Conservation (phyloP, 495 filamentous ascomycete species). For the Cenococcum geophilum region DNA sequence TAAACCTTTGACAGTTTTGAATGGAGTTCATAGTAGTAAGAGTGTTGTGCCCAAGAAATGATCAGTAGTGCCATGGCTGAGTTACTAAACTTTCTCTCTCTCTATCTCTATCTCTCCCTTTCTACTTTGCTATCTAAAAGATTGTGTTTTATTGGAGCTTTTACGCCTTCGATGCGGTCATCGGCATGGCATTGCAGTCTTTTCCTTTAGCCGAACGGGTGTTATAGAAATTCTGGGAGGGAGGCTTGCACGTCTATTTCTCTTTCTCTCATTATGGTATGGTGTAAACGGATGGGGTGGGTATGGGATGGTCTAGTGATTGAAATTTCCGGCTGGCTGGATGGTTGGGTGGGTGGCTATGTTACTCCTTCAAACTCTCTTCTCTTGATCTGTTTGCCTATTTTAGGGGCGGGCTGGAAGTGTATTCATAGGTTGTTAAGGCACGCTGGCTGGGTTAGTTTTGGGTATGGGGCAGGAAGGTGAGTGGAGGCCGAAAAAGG, state of each 20-base stretch:
- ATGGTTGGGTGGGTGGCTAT: background rate
- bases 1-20: constrained; percentile 3
- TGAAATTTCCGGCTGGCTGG: constrained; percentile 5
- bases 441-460: background rate
- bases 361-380: constrained; percentile 1
- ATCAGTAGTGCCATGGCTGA: background rate
- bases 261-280: background rate
- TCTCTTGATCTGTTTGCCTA: background rate
- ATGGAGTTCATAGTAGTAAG: no score
- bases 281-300: background rate
- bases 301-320: background rate
- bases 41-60: no score
- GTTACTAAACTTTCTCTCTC: constrained; percentile 12
- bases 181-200: constrained; percentile 4
- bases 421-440: background rate
- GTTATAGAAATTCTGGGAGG: background rate
- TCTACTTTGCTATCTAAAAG: background rate
- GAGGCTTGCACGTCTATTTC: constrained; percentile 1
- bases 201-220: background rate
- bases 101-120: constrained; percentile 19
- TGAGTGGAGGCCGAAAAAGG: background rate
- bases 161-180: background rate
- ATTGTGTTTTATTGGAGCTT: background rate
- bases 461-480: background rate
- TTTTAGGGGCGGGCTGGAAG: background rate